Evolutionary conservation across 108 stramenopile species (phyloP), one percentile per base, ranked within the genome.

Genomic region (Nannochloropsis salina): DNA sequence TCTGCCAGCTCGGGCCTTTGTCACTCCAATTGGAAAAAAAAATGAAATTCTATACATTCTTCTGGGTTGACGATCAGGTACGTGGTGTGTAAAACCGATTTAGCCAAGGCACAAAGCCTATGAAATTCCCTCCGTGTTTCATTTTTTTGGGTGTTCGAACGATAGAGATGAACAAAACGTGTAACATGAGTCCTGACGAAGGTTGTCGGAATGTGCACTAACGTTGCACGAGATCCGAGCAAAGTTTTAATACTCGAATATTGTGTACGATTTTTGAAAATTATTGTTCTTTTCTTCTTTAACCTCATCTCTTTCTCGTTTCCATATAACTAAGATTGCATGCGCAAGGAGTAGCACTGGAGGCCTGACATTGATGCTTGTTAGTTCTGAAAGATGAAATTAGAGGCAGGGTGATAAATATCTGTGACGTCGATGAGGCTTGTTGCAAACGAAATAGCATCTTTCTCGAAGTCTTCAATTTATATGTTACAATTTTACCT

Each of bases 331-430:
- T 31, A 1, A 74, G 61, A 74, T 74, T 6, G 61, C 61, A 15
- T 74, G 61, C n/a, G 61, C 61, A 74, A 3, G 61, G 61, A 74
- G 61, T n/a, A 74, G 61, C n/a, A n/a, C 61, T 74, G 61, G 61
- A 2, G 61, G 61, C 4, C 61, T 74, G 6, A 74, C 61, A 1
- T n/a, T 74, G 6, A 74, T 74, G 61, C 61, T 15, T 4, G 61
- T n/a, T 2, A 51, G 1, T 51, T 15, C 47, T 12, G 15, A 10
- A 51, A 51, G 15, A 51, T 51, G 1, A 51, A 51, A 15, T n/a
- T n/a, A 74, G 61, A 8, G 20, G 61, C 20, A 74, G 61, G n/a
- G 61, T 4, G 2, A 74, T 3, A 6, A 74, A 74, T 0, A n/a
- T n/a, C 3, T 8, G 3, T 10, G 10, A 51, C 47, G 31, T 31